Conservation (phyloP, 257 asterid species). For the Fraxinus americana region DNA sequence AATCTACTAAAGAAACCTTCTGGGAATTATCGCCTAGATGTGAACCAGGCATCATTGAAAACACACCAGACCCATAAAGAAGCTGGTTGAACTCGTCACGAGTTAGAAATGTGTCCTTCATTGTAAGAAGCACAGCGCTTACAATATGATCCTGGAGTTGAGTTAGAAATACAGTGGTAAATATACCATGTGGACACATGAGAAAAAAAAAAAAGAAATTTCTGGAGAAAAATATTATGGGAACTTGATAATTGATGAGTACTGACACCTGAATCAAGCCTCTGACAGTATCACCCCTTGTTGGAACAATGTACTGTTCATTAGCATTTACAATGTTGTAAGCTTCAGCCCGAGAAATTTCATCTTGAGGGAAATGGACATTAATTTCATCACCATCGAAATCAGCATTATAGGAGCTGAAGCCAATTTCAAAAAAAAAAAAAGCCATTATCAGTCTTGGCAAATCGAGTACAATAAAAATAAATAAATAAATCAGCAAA, state of each 20-base stretch:
- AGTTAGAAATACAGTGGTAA: constrained; percentile 18
- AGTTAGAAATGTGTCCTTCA: constrained; percentile 84
- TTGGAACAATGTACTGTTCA: constrained; percentile 96
- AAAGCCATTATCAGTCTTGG: constrained; percentile 27
- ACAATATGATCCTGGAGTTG: constrained; percentile 88
- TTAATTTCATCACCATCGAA: constrained; percentile 99
- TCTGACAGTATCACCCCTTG: constrained; percentile 97
- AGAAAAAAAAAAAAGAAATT: constrained; percentile 2
- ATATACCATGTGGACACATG: constrained; percentile 4
- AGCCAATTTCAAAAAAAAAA: constrained; percentile 24
- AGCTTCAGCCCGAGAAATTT: constrained; percentile 99
- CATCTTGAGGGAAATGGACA: constrained; percentile 99
- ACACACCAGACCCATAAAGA: constrained; percentile 89
- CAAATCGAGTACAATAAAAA: constrained; percentile 22
- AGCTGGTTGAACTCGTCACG: constrained; percentile 81
- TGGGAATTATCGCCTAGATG: constrained; percentile 37
- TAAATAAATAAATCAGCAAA: not conserved
- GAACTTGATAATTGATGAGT: constrained; percentile 21
- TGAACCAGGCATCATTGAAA: constrained; percentile 47
- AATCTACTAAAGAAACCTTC: constrained; percentile 60
- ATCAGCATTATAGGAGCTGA: constrained; percentile 97
- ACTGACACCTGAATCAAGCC: constrained; percentile 92
- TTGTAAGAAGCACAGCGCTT: constrained; percentile 81
- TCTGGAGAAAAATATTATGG: constrained; percentile 2
- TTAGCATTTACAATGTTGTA: constrained; percentile 95